Conservation (phyloP, 768 basidiomycete species). For the Lepiota venenata region DNA sequence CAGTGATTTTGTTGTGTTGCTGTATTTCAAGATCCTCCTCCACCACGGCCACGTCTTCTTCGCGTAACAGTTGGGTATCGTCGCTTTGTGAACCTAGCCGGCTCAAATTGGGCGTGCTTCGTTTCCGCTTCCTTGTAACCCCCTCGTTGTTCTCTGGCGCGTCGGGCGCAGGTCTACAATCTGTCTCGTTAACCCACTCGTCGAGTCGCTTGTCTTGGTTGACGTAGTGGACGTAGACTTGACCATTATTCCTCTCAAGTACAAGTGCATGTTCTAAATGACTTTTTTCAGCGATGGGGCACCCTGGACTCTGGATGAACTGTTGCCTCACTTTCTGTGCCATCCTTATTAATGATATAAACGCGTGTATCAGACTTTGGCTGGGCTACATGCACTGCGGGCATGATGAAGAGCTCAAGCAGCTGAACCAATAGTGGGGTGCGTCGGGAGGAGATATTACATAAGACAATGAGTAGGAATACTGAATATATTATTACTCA, state of each 20-base stretch:
- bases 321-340: conserved; percentile 23
- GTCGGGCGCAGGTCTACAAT: conserved; percentile 29
- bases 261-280: conserved; percentile 46
- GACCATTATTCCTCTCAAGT: conserved; percentile 45
- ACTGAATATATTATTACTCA: conserved; percentile 5
- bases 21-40: conserved; percentile 71
- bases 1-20: conserved; percentile 63
- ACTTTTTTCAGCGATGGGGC: conserved; percentile 10
- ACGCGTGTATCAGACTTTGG: conserved; percentile 22
- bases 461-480: conserved; percentile 2
- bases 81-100: conserved; percentile 19
- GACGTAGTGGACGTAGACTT: conserved; percentile 72
- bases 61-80: conserved; percentile 16
- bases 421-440: not conserved
- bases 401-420: conserved; percentile 20
- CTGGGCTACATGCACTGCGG: conserved; percentile 25
- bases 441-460: conserved; percentile 1
- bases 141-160: conserved; percentile 18
- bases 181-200: conserved; percentile 59
- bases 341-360: conserved; percentile 32
- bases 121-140: conserved; percentile 31
- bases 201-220: conserved; percentile 70
- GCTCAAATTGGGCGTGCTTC: conserved; percentile 28
- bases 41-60: conserved; percentile 41
- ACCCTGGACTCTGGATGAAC: conserved; percentile 7